Conservation (phyloP, 2,329 filamentous ascomycete species). For the Xylariaceae sp. region DNA sequence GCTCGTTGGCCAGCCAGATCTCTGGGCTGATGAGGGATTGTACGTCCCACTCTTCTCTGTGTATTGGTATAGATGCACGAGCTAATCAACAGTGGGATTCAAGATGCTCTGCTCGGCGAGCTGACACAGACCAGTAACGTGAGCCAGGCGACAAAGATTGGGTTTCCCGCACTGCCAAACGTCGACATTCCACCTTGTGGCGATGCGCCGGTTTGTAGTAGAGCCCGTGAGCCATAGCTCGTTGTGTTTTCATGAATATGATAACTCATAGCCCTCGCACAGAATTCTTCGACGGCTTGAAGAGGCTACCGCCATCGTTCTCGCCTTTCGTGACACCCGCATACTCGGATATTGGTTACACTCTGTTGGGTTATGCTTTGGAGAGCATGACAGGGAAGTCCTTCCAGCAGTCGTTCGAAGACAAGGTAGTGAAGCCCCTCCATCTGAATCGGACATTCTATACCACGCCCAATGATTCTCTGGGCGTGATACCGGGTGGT, state of each 20-base stretch:
- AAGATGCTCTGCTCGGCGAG: constrained; percentile 25
- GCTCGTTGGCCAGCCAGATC: constrained; percentile 28
- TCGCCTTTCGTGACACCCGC: constrained; percentile 34
- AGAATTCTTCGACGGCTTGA: constrained; percentile 32
- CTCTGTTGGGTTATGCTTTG: constrained; percentile 36
- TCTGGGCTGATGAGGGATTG: constrained; percentile 36
- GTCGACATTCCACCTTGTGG: constrained; percentile 33
- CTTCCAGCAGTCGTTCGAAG: constrained; percentile 31
- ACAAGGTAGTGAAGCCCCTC: constrained; percentile 32
- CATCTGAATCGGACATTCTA: constrained; percentile 33
- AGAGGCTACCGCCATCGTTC: constrained; percentile 31
- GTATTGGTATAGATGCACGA: too few relatives aligned
- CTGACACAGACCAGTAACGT: constrained; percentile 21
- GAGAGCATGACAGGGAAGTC: constrained; percentile 34
- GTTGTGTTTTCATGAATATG: too few relatives aligned
- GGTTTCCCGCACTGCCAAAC: constrained; percentile 28
- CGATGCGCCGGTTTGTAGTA: constrained; percentile 29
- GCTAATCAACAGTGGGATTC: background rate
- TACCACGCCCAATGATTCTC: constrained; percentile 28
- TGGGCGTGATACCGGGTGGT: constrained; percentile 36
- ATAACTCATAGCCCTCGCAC: background rate
- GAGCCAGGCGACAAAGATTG: constrained; percentile 20
- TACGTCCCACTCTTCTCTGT: constrained; percentile 6
- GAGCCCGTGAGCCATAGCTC: constrained; percentile 20
- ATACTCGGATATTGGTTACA: constrained; percentile 40